Evolutionary conservation across 768 basidiomycete genomes (phyloP).

Genomic region (Naematelia encephala): DNA sequence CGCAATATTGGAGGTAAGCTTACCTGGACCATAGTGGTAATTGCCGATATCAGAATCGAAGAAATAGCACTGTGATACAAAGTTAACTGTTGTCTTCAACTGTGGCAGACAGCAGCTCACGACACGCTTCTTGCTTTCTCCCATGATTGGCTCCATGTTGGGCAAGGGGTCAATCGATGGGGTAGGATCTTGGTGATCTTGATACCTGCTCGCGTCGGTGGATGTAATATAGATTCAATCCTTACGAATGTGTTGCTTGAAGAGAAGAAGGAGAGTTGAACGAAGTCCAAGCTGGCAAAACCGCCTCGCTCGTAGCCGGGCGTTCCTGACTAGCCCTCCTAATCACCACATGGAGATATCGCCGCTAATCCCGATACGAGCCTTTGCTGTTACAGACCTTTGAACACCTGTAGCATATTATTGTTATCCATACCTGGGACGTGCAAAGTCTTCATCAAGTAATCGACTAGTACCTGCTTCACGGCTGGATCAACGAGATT

Average conservation of each 20-base stretch:
- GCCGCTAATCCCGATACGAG: background rate
- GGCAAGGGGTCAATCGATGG: background rate
- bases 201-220: background rate
- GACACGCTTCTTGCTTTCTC: conserved; percentile 82
- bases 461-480: too few relatives aligned
- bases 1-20: conserved; percentile 10
- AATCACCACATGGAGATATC: background rate
- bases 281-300: background rate
- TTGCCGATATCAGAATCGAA: conserved; percentile 99
- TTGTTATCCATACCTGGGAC: too few relatives aligned
- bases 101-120: conserved; percentile 57
- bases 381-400: background rate
- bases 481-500: background rate
- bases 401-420: background rate
- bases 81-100: background rate
- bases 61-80: conserved; percentile 78
- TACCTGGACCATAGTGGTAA: conserved; percentile 86
- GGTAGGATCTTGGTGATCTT: conserved; percentile 4
- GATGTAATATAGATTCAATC: too few relatives aligned
- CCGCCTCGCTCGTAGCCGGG: background rate
- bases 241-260: background rate
- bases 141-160: conserved; percentile 62
- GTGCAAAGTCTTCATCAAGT: too few relatives aligned
- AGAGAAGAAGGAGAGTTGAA: background rate
- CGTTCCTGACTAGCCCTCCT: background rate